Conservation (phyloP, 768 basidiomycete genomes). For the Russula sp. region DNA sequence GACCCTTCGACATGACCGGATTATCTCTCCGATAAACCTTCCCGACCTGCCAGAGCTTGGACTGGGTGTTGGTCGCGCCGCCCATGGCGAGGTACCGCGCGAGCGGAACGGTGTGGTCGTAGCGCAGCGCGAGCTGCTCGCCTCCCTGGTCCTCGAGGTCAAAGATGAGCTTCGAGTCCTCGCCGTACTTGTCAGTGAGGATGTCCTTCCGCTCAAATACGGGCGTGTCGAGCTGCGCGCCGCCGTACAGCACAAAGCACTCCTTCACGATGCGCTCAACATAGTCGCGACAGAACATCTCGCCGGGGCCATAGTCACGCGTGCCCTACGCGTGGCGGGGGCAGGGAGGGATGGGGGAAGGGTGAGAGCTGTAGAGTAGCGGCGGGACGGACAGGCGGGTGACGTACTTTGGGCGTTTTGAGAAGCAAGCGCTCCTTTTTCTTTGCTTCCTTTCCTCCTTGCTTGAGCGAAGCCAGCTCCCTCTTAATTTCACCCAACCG, state of each 20-base stretch:
- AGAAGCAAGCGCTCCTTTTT: slow-evolving; percentile 68
- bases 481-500: slow-evolving; percentile 65
- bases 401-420: slow-evolving; percentile 90
- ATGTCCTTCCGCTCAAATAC: slow-evolving; percentile 98
- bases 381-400: background rate
- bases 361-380: background rate
- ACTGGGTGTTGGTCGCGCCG: slow-evolving; percentile 62
- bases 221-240: slow-evolving; percentile 90
- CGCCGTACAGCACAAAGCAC: slow-evolving; percentile 84
- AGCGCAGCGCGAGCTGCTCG: slow-evolving; percentile 88
- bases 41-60: slow-evolving; percentile 96
- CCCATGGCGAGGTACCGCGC: slow-evolving; percentile 95
- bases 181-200: slow-evolving; percentile 93
- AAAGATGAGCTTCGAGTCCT: slow-evolving; percentile 95
- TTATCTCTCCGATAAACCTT: slow-evolving; percentile 97
- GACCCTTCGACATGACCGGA: slow-evolving; percentile 95
- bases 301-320: slow-evolving; percentile 85
- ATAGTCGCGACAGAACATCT: slow-evolving; percentile 87
- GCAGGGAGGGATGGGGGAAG: no score
- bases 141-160: slow-evolving; percentile 97
- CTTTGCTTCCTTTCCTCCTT: slow-evolving; percentile 39
- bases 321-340: slow-evolving; percentile 56
- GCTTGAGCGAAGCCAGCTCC: slow-evolving; percentile 38
- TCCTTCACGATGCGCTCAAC: slow-evolving; percentile 85
- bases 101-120: slow-evolving; percentile 96